These are phyloP conservation scores for Lentinula edodes DNA, from an alignment of 768 basidiomycete genomes.

Conservation along the genomic window DNA sequence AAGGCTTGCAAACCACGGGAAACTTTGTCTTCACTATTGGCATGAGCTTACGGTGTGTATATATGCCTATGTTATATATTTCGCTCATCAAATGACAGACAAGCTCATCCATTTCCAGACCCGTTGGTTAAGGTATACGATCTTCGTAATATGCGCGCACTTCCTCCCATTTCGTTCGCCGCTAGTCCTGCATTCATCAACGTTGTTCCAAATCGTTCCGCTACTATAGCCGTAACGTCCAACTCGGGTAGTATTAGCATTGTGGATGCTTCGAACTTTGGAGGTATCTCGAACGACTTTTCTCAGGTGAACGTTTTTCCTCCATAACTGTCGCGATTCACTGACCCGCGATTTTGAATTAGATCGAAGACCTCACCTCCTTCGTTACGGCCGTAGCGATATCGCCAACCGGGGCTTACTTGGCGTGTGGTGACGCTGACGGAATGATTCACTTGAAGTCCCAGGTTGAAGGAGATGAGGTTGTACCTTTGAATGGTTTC, in stretches of 20 bases:
- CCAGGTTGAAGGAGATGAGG: constrained; percentile 56
- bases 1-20: constrained; percentile 74
- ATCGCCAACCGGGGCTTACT: constrained; percentile 82
- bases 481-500: constrained; percentile 81
- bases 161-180: constrained; percentile 85
- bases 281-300: constrained; percentile 60
- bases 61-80: neutral
- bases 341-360: neutral
- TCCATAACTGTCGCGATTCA: neutral
- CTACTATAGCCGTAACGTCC: constrained; percentile 71
- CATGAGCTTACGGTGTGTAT: constrained; percentile 67
- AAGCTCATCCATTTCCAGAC: constrained; percentile 83
- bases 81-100: constrained; percentile 37
- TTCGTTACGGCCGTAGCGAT: constrained; percentile 78
- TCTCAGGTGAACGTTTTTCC: constrained; percentile 54
- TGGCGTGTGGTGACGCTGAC: constrained; percentile 88
- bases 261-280: constrained; percentile 73
- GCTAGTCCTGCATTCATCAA: constrained; percentile 84
- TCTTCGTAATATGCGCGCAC: constrained; percentile 71
- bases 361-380: constrained; percentile 63
- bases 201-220: constrained; percentile 68
- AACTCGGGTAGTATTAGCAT: constrained; percentile 80
- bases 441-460: constrained; percentile 80
- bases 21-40: constrained; percentile 86
- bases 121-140: constrained; percentile 93